phyloP scores from a whole-genome alignment of 2,329 filamentous ascomycete species.

The Cladosporium austrohemisphaericum region DNA sequence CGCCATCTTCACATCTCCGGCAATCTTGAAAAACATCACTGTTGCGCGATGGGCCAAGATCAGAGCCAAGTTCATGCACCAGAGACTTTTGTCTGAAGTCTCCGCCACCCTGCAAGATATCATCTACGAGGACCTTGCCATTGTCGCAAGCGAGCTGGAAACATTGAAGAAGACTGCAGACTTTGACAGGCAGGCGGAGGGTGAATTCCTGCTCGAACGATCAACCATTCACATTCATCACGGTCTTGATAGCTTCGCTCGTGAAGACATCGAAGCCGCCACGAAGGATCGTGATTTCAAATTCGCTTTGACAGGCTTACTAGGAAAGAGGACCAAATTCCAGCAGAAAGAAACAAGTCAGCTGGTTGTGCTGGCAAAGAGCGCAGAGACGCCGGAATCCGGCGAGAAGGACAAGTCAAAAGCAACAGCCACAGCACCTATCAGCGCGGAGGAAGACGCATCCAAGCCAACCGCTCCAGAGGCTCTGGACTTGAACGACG shows the following conservation, averaged over 20 bases:
- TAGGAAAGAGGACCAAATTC: constrained; percentile 81
- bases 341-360: constrained; percentile 81
- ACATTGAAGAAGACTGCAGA: neutral
- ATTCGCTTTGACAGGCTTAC: constrained; percentile 77
- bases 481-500: constrained; percentile 78
- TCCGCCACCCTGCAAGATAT: constrained; percentile 56
- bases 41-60: constrained; percentile 61
- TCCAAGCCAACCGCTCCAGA: constrained; percentile 32
- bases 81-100: constrained; percentile 62
- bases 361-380: constrained; percentile 84
- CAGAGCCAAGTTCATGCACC: constrained; percentile 69
- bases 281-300: constrained; percentile 64
- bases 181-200: constrained; percentile 24
- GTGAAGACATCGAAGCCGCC: constrained; percentile 66
- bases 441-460: neutral
- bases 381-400: constrained; percentile 41
- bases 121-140: constrained; percentile 59
- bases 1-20: constrained; percentile 50
- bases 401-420: neutral
- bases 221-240: constrained; percentile 81
- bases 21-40: constrained; percentile 43
- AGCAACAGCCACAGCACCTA: neutral
- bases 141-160: constrained; percentile 47
- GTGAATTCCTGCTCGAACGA: constrained; percentile 72
- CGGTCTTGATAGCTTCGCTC: constrained; percentile 72